These are phyloP conservation scores for Onygenales sp. DNA, from an alignment of 2,329 filamentous ascomycete species.

Conservation along the genomic window DNA sequence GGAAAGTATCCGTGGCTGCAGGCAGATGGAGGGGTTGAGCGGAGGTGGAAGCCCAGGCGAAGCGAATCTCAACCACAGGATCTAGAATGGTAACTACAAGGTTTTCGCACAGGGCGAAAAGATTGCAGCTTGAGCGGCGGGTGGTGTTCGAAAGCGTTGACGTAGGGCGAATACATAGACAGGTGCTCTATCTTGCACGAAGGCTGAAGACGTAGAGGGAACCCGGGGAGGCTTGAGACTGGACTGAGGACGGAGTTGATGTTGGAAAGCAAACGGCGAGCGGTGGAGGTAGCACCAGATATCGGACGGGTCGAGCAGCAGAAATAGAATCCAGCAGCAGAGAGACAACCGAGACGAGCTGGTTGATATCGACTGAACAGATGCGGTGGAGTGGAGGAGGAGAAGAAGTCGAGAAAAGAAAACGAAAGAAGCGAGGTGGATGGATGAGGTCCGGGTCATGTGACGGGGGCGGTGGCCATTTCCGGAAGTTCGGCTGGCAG, in stretches of 20 bases:
- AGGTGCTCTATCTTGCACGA: constrained; percentile 35
- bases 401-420: constrained; percentile 8
- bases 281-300: not conserved
- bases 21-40: constrained; percentile 11
- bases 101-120: constrained; percentile 93
- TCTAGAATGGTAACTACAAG: constrained; percentile 79
- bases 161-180: constrained; percentile 99
- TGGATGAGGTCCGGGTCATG: not conserved
- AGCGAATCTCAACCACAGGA: constrained; percentile 71
- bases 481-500: not conserved
- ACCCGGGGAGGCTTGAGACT: constrained; percentile 5
- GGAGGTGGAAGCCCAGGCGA: constrained; percentile 23
- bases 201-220: constrained; percentile 25
- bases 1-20: constrained; percentile 13
- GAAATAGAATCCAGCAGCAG: not conserved
- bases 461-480: not conserved
- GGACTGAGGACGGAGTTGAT: constrained; percentile 5
- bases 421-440: not conserved
- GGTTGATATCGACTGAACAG: constrained; percentile 3
- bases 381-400: constrained; percentile 15
- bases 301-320: not conserved
- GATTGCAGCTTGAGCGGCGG: constrained; percentile 91
- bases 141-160: constrained; percentile 88
- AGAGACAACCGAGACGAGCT: not conserved
- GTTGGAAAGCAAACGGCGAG: constrained; percentile 2